Base-by-base conservation (phyloP, 1,139 yeast species). In the Candida sanyaensis region DNA sequence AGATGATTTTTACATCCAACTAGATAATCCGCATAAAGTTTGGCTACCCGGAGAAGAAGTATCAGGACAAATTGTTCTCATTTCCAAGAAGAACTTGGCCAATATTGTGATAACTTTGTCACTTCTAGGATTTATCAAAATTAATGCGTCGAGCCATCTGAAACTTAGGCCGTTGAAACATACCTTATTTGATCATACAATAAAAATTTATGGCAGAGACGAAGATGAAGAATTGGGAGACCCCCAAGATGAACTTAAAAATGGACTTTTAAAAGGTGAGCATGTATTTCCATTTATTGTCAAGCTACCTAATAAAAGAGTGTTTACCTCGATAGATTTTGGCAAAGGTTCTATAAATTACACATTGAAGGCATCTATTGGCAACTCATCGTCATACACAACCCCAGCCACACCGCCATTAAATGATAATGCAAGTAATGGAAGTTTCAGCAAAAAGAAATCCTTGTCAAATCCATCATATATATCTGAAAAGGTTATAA, bases 281-380 rank as follows among this genome's bases (percentile, higher is more conserved):
- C 97, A 91, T 64, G 71, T 89, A 36, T 91, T 91, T 62, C 96
- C 96, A 11, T 91, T 91, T 60, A 82, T 86, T 44, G 88, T 90
- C 41, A 84, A 81, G 54, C 73, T 91, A 28, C 96, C 97, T 1
- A 77, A 77, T 55, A 83, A 80, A 56, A 78, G 88, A 52, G 75
- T 89, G 4, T 85, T 77, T 62, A 86, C 93, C 27, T 84, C 92
- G 49, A 79, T 91, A 27, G 88, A 85, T 55, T 91, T 91, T 60
- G 97, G 92, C 55, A 83, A 86, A 56, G 97, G 97, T 8, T 79
- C 89, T 17, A 88, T 91, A n/a, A 66, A 80, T 8, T 90, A 91
- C 63, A 65, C 71, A 31, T 67, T 91, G 41, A 77, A 81, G 47
- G 86, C 89, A 1, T 71, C 81, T 2, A 71, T 87, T 23, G 68